phyloP scores from a whole-genome alignment of 768 basidiomycete genomes.

The Pulveroboletus ravenelii region DNA sequence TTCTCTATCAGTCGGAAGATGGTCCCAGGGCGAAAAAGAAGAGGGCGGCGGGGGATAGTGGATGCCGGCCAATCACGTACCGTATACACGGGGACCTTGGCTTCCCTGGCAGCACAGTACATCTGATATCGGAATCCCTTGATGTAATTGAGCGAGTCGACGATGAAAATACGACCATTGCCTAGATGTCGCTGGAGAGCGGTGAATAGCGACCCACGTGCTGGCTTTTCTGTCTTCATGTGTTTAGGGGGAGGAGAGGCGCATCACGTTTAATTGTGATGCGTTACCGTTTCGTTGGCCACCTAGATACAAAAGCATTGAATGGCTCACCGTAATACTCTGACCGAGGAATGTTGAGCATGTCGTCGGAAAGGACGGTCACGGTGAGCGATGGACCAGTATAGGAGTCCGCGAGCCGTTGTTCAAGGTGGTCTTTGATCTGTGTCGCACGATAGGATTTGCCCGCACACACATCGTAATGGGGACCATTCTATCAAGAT shows the following conservation, averaged over 20 bases:
- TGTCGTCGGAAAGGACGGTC: slow-evolving; percentile 68
- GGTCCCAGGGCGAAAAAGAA: background rate
- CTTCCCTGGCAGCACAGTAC: slow-evolving; percentile 91
- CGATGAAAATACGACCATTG: slow-evolving; percentile 72
- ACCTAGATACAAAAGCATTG: background rate
- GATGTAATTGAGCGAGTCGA: slow-evolving; percentile 94
- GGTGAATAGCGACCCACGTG: slow-evolving; percentile 78
- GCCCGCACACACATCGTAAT: slow-evolving; percentile 83
- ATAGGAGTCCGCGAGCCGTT: slow-evolving; percentile 47
- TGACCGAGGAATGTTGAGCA: slow-evolving; percentile 54
- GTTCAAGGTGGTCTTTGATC: slow-evolving; percentile 54
- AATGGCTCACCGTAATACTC: slow-evolving; percentile 66
- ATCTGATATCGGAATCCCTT: slow-evolving; percentile 98
- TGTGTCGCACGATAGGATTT: slow-evolving; percentile 73
- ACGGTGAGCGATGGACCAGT: slow-evolving; percentile 44
- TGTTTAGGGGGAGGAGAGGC: background rate
- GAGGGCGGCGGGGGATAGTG: background rate
- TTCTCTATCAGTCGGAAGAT: slow-evolving; percentile 14
- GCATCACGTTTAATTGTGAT: background rate
- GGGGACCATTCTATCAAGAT: slow-evolving; percentile 66
- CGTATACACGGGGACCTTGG: slow-evolving; percentile 80
- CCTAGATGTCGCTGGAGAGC: slow-evolving; percentile 73
- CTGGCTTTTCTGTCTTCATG: slow-evolving; percentile 80
- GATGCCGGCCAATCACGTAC: slow-evolving; percentile 41
- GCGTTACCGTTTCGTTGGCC: background rate